Evolutionary conservation across 306 rosid species (phyloP), one percentile per base, ranked within the genome.

Genomic region (Coriaria nepalensis): DNA sequence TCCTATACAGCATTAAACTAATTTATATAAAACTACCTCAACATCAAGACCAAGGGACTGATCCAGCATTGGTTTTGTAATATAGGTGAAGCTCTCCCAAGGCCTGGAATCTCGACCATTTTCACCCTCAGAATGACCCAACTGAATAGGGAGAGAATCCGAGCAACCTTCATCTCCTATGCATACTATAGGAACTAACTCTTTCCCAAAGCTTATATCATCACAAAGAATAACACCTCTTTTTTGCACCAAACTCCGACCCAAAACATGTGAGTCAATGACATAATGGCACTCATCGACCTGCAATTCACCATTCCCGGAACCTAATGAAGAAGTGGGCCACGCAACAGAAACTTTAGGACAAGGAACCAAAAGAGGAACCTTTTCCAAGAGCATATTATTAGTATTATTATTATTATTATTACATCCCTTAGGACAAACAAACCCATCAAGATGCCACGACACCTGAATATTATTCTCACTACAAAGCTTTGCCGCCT

Each of bases 201-300:
- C 98, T 71, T 68, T 72, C 63, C 98, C 98, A 55, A 73, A 82
- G 79, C 98, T 92, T 61, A 92, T 73, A 70, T 92, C 98, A 67
- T 68, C 79, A 57, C 94, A 92, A 51, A 92, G 59, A 64, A 85
- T 58, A 41, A 46, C 45, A 50, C 60, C 76, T 56, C 29, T 20
- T 20, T 72, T 79, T 60, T 69, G 72, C 63, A 49, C 46, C 49
- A 77, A 69, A 15, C 64, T 75, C 45, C 50, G 68, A 20, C 71
- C 66, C 68, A 82, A 60, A 73, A 71, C 56, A 11, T 9, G 67
- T 14, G 81, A 72, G 71, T 74, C 68, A 45, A 85, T 62, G 51
- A 73, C 61, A 70, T 66, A 85, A 65, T 86, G 93, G 68, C 88
- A 70, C 60, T 86, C 94, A 50, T 77, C 96, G 57, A 66, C 71